Base-by-base conservation (phyloP, 179 eudicot species). In the Silene vulgaris region DNA sequence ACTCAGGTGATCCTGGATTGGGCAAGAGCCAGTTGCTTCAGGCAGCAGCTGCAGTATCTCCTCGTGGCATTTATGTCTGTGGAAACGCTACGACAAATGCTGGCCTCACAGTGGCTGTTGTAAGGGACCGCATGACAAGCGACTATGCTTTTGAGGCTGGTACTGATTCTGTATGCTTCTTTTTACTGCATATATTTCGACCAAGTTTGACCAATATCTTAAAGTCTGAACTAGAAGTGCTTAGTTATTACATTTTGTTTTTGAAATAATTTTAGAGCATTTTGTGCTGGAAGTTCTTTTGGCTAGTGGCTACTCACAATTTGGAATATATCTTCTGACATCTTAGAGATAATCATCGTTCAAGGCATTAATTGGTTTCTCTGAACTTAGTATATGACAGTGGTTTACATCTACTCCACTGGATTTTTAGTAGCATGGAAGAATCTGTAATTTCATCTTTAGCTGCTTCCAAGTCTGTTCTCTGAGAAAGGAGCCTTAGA, bases 81-180 rank as follows among this genome's bases (percentile, higher is more conserved):
- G 99, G 99, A 48, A 95, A 95, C 82, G 99, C 90, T 76, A 92
- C 99, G 50, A 95, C 99, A 17, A 95, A 95, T 82, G 99, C 97
- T 77, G 99, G 99, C 56, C 96, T 95, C 71, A 95, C 99, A 65
- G 99, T 95, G 75, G 97, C 99, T 50, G 99, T 95, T 79, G 97
- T 95, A 59, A 95, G 90, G 89, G 99, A 95, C 83, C 85, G 91
- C 19, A 88, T 90, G 94, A 90, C 99, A 57, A 87, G 88, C 77
- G 99, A 90, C 85, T 95, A 90, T 80, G 99, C 90, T 75, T 95
- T 95, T 87, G 99, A 95, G 83, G 99, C 99, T 82, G 99, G 99
- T 94, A 85, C 32, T 65, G 60, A 32, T 65, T 75, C 75, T 77
- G 21, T 56, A 64, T 40, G 60, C 35, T 73, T 80, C 43, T 76